Percentiles rank a stretch among this genome's conserved stretches.
Conservation (phyloP, 441 rosid species). For the Pelargonium cotyledonis region DNA sequence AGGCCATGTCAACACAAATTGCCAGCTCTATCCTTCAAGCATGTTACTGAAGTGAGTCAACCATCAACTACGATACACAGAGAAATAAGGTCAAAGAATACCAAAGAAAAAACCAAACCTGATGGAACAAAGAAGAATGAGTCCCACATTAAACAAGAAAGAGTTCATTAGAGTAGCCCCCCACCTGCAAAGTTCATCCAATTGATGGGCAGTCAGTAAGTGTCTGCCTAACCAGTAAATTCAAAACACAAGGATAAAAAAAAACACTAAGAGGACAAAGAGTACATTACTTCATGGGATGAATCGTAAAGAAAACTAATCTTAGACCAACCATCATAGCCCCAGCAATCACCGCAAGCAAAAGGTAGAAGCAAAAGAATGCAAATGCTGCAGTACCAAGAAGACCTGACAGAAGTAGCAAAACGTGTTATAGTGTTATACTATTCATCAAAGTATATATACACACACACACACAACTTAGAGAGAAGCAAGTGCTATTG, state of each 20-base stretch:
- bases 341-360: slow-evolving; percentile 96
- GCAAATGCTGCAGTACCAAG: slow-evolving; percentile 97
- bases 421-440: slow-evolving; percentile 9
- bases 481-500: neutral
- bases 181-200: slow-evolving; percentile 57
- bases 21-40: too few relatives aligned
- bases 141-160: slow-evolving; percentile 94
- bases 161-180: slow-evolving; percentile 99
- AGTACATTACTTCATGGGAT: slow-evolving; percentile 87
- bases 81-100: neutral
- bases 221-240: neutral
- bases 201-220: slow-evolving; percentile 22
- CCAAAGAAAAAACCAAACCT: slow-evolving; percentile 42
- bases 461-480: neutral
- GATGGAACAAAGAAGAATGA: slow-evolving; percentile 87
- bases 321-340: slow-evolving; percentile 98
- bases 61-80: neutral
- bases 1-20: too few relatives aligned
- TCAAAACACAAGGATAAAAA: slow-evolving; percentile 9
- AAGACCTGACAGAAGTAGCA: slow-evolving; percentile 58
- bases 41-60: neutral
- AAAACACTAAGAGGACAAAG: too few relatives aligned
- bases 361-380: slow-evolving; percentile 96
- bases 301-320: slow-evolving; percentile 89
- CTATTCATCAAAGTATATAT: slow-evolving; percentile 10